Evolutionary conservation across 2,329 filamentous ascomycete species (phyloP), one percentile per base, ranked within the genome.

Genomic region (Eurotiales sp.): DNA sequence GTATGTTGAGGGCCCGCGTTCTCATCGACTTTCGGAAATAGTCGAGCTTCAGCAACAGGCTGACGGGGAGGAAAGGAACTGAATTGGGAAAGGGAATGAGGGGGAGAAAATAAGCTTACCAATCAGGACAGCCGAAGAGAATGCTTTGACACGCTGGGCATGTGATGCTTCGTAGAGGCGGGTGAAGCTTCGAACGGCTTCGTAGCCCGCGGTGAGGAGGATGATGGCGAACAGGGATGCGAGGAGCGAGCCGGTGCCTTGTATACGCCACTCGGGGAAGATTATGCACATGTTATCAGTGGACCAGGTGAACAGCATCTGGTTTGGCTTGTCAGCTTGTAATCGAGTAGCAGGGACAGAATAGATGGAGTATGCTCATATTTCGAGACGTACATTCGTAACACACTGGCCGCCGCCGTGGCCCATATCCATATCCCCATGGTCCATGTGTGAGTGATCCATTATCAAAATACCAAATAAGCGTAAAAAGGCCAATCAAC

Each of bases 281-380:
- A 99, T 83, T 71, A 99, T 95, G 80, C 93, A 99, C 58, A 99
- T 88, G 73, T 97, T 87, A 51, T 79, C 82, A 2, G 91, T 92
- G 69, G 90, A 84, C 92, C 92, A 99, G 55, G 90, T 97, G 77
- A 99, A 99, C 59, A 97, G 84, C 92, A 96, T 97, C 90, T 96
- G 60, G 4, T 42, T 36, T 21, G 3, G 17, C 7, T 4, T 43
- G 10, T 43, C 23, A 42, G 46, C 22, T 25, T 50, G 10, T 43
- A 11, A 8, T 22, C 11, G 25, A 34, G 19, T 21, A 46, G 21
- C 4, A 55, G 30, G 17, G 14, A n/a, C n/a, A n/a, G n/a, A n/a
- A n/a, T n/a, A n/a, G n/a, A n/a, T n/a, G n/a, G n/a, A n/a, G 15
- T n/a, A 30, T 30, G 32, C 17, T 14, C 15, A 19, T 37, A 37